Conservation (phyloP, 225 moss, liverwort and hornwort genomes). For the Sphagnum tenellum region DNA sequence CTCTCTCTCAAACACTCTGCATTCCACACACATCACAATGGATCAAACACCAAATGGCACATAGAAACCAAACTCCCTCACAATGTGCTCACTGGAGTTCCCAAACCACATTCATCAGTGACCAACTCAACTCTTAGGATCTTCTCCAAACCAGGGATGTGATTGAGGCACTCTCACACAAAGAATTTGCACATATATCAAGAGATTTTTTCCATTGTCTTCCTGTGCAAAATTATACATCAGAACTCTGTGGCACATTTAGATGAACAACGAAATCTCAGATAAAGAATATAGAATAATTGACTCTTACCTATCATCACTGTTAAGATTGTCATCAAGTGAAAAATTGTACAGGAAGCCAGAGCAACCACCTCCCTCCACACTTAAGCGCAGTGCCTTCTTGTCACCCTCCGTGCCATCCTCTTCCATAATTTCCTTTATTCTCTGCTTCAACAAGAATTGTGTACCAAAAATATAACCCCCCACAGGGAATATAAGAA, state of each 20-base stretch:
- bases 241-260: neutral
- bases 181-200: too few relatives aligned
- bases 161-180: too few relatives aligned
- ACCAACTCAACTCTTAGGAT: too few relatives aligned
- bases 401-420: slow-evolving; percentile 53
- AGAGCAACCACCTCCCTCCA: slow-evolving; percentile 95
- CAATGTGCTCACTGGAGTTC: too few relatives aligned
- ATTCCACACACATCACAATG: neutral
- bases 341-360: slow-evolving; percentile 78
- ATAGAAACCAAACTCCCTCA: neutral
- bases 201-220: neutral
- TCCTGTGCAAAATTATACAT: neutral
- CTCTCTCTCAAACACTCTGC: slow-evolving; percentile 64
- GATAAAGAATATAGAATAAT: neutral
- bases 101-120: too few relatives aligned
- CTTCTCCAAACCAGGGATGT: too few relatives aligned
- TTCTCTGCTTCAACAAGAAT: slow-evolving; percentile 27
- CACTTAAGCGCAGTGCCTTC: slow-evolving; percentile 78
- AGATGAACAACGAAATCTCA: neutral
- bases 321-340: slow-evolving; percentile 69
- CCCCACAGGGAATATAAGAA: neutral
- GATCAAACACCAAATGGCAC: neutral
- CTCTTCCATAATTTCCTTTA: slow-evolving; percentile 69
- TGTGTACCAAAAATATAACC: neutral
- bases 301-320: slow-evolving; percentile 52